Evolutionary conservation across 1,284 basidiomycete genomes (phyloP), one percentile per base, ranked within the genome.

Genomic region (Irpex sp.): DNA sequence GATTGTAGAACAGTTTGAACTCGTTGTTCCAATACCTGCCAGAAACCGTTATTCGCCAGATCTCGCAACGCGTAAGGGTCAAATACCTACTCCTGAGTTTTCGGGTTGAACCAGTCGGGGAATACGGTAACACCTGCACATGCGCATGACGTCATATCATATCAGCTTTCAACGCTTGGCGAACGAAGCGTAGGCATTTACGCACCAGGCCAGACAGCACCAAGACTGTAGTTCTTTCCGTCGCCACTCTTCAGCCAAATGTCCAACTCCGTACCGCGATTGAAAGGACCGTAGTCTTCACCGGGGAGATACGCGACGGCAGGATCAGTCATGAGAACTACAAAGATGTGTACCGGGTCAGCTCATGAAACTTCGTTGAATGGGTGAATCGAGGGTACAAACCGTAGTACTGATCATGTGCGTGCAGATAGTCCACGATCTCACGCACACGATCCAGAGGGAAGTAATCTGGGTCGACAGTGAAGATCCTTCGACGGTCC

Each of bases 311-410:
- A 84, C 0, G 80, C 86, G 0, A 89, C 79, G 2, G 88, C 88
- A n/a, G 89, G 89, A 71, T 92, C 89, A 2, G 87, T 88, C 88
- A 91, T 91, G 55, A 90, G 71, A 26, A 90, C 86, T 88, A 65
- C 2, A 60, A 6, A 49, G 51, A 56, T 54, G 19, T 9, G 48
- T 38, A 31, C 44, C 4, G 54, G 17, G 0, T 38, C 19, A 13
- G 60, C 8, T 40, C 4, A 11, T 15, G 60, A 52, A 26, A 57
- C n/a, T 44, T 19, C 8, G 34, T 36, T 36, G 54, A 56, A 36
- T 31, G 34, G 6, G 26, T 26, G 26, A 31, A 13, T 8, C 8
- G 2, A 51, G 49, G 19, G 11, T 19, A 72, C 82, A 17, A 66
- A 87, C 86, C 77, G 72, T 80, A 89, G 64, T 80, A 79, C 69